Base-by-base conservation (phyloP, 106 monocot genomes). In the Allium sativum region DNA sequence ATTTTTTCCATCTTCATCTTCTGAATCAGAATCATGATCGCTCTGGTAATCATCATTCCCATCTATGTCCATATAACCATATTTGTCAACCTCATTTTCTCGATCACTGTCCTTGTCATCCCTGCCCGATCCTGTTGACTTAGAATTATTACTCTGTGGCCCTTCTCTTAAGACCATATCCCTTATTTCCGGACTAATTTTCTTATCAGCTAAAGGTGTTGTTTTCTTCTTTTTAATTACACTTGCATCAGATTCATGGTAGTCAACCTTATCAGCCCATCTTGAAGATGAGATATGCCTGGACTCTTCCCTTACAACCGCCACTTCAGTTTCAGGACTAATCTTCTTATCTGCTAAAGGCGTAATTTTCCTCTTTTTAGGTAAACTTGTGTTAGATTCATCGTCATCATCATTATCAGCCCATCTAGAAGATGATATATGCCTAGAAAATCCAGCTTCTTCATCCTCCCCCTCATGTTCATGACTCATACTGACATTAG, bases 261-360 rank as follows among this genome's bases (percentile, higher is more conserved):
- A 47, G 45, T 66, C 42, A n/a, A 65, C 45, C 0, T 16, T 53
- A 44, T 62, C 68, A 6, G 78, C 78, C 78, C 78, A 78, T 58
- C 78, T 55, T 44, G 78, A 78, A 13, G 68, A 55, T 12, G 68
- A 68, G 8, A 78, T 73, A 20, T 52, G 21, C 43, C 64, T 62
- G 5, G 48, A 31, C 31, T 31, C 31, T 31, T 31, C 31, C 31
- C 31, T 31, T 18, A 51, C 42, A 11, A 50, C 45, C 9, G 65
- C 81, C 62, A 79, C 78, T 54, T 75, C 78, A 63, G 67, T 22
- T 42, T 81, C 85, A 53, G 78, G 72, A 19, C 72, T 75, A 10
- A 68, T 42, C 65, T 62, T 66, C 70, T 70, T 72, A 50, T 46
- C 53, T 8, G 17, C 44, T 56, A 60, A 50, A 19, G 57, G 76